Evolutionary conservation across 805 yeast genomes (phyloP), one percentile per base, ranked within the genome.

Genomic region (Saturnispora galanensis): DNA sequence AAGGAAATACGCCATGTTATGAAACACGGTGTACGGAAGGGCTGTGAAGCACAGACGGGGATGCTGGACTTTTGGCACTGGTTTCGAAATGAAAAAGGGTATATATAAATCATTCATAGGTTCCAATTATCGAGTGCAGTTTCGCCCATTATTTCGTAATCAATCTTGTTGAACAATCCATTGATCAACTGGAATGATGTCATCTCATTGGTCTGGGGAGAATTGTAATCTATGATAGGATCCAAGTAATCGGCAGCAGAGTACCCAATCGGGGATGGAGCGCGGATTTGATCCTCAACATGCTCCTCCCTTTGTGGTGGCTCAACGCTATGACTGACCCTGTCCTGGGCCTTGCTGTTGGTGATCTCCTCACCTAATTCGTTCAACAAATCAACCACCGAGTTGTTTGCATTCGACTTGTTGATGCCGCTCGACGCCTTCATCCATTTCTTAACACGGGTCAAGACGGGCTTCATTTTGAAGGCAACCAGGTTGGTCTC

Each of bases 331-430:
- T 15, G 33, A 13, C 11, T 26, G 15, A n/a, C 42, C 39, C n/a
- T 38, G 31, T 21, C 55, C 28, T 45, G 52, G 32, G 52, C 52
- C 45, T 50, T 51, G 4, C 30, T 1, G 15, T 36, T 29, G 7
- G 26, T 21, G 44, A 55, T 69, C 50, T 74, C 78, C 41, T 68
- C 67, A 9, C 73, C 79, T 44, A 76, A 66, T 56, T 77, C 79
- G 50, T 77, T 74, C 46, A 71, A 57, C 38, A 77, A 60, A 33
- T 69, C 70, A 47, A 76, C 63, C 63, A 76, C 74, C 11, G 81
- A 79, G 47, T 71, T 70, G n/a, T 69, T 63, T 36, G 77, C 80
- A 13, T 81, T 80, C 43, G 57, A 58, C 29, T 66, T 69, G 48
- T 73, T 63, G 50, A 67, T 63, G 31, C 55, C 57, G 42, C 55